Conservation (phyloP, 1,284 basidiomycete genomes). For the Somion occarium region DNA sequence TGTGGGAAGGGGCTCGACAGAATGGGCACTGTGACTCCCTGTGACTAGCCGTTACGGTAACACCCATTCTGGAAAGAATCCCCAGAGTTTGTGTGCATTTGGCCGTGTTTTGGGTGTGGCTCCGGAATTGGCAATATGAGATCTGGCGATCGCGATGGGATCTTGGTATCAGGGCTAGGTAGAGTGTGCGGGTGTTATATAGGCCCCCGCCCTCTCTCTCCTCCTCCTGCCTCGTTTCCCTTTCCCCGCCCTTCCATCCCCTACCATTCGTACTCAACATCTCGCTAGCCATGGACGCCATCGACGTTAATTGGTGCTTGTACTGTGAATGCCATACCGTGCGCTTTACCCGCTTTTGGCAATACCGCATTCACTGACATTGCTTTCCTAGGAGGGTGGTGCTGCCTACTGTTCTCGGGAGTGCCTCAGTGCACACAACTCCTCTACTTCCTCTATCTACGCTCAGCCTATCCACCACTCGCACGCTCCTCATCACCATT, state of each 20-base stretch:
- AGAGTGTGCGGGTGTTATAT: neutral
- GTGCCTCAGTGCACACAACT: slow-evolving; percentile 30
- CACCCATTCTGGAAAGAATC: neutral
- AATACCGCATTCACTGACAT: slow-evolving; percentile 13
- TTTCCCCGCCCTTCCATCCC: slow-evolving; percentile 16
- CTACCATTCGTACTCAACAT: slow-evolving; percentile 9
- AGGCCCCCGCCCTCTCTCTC: slow-evolving; percentile 2
- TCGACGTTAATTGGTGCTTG: slow-evolving; percentile 68
- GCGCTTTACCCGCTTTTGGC: slow-evolving; percentile 23
- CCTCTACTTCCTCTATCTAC: slow-evolving; percentile 13
- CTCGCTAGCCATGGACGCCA: slow-evolving; percentile 45
- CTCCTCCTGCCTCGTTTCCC: slow-evolving; percentile 13
- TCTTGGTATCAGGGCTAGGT: neutral
- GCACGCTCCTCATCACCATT: slow-evolving; percentile 18
- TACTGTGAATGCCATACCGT: slow-evolving; percentile 53
- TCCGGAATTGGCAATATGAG: neutral
- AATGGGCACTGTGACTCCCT: slow-evolving; percentile 2
- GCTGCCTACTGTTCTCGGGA: slow-evolving; percentile 52
- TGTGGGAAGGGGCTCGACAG: neutral
- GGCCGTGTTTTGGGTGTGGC: too few species aligned
- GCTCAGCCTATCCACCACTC: slow-evolving; percentile 15
- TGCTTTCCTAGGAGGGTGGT: slow-evolving; percentile 34
- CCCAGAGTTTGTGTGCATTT: neutral
- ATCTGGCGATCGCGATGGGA: slow-evolving; percentile 6
- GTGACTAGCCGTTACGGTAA: slow-evolving; percentile 1